phyloP scores from a whole-genome alignment of 495 filamentous ascomycete species.

The Talaromyces stipitatus region DNA sequence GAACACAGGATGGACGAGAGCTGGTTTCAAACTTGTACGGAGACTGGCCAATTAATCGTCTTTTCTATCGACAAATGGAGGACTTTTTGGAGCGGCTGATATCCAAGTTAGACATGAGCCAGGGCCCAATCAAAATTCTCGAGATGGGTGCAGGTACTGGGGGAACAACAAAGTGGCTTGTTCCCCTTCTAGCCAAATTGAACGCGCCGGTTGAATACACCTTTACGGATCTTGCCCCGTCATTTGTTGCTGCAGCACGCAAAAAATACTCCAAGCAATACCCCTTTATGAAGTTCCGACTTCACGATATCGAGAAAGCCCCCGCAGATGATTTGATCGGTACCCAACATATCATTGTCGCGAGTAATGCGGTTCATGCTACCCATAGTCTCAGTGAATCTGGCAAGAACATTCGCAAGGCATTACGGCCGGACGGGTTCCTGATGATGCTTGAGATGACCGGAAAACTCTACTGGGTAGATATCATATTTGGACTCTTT shows the following conservation, averaged over 20 bases:
- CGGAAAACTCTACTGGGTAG: conserved; percentile 19
- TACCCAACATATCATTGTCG: conserved; percentile 24
- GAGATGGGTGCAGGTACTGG: conserved; percentile 33
- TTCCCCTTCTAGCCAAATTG: conserved; percentile 12
- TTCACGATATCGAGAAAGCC: conserved; percentile 24
- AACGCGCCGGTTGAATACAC: conserved; percentile 25
- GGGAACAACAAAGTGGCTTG: conserved; percentile 28
- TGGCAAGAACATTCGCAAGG: conserved; percentile 15
- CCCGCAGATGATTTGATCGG: conserved; percentile 10
- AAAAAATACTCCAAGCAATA: conserved; percentile 16
- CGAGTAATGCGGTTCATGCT: conserved; percentile 38
- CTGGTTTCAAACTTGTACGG: conserved; percentile 39
- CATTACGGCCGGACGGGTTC: conserved; percentile 28
- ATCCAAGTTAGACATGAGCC: conserved; percentile 8
- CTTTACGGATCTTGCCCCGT: conserved; percentile 32
- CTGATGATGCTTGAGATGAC: conserved; percentile 34
- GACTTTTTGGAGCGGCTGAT: conserved; percentile 32
- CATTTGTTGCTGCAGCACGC: conserved; percentile 24
- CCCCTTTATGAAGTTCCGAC: conserved; percentile 17
- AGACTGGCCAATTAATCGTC: conserved; percentile 31
- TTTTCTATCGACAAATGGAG: conserved; percentile 34
- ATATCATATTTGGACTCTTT: conserved; percentile 24
- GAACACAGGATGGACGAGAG: conserved; percentile 33
- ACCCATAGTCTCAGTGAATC: conserved; percentile 22
- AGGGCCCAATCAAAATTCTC: conserved; percentile 19